Evolutionary conservation across 208 protist genomes (phyloP).

Genomic region (Porcisia hertigi): DNA sequence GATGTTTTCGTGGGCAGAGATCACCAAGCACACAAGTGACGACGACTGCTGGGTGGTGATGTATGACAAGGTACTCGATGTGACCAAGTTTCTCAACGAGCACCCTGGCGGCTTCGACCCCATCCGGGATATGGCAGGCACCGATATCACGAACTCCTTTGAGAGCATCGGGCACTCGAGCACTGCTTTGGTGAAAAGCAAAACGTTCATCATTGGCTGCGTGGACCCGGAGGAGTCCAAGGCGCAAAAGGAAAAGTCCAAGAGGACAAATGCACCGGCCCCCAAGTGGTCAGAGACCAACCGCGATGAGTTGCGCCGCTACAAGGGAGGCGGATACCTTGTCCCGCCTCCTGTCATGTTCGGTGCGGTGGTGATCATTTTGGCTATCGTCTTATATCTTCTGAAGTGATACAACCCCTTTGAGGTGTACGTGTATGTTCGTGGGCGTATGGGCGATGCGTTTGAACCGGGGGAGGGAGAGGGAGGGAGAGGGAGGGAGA

Average conservation of each 20-base stretch:
- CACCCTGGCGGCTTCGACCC: constrained; percentile 92
- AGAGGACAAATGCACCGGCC: constrained; percentile 12
- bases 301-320: constrained; percentile 52
- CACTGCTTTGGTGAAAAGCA: constrained; percentile 59
- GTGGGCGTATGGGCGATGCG: background rate
- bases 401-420: constrained; percentile 10
- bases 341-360: constrained; percentile 57
- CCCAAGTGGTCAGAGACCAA: constrained; percentile 64
- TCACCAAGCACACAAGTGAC: constrained; percentile 87
- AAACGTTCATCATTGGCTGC: constrained; percentile 72
- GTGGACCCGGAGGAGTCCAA: constrained; percentile 50
- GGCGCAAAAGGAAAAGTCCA: constrained; percentile 19
- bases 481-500: no score
- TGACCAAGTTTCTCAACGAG: constrained; percentile 86
- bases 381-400: constrained; percentile 42
- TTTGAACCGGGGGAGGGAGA: no score
- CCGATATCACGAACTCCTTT: constrained; percentile 84
- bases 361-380: constrained; percentile 21
- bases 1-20: constrained; percentile 87
- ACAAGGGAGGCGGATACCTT: constrained; percentile 58
- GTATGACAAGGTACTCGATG: constrained; percentile 91
- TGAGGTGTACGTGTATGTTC: background rate
- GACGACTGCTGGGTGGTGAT: constrained; percentile 93
- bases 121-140: constrained; percentile 77
- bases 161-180: constrained; percentile 83